phyloP scores from a whole-genome alignment of 1,284 basidiomycete species.

The Golubevia pallescens region DNA sequence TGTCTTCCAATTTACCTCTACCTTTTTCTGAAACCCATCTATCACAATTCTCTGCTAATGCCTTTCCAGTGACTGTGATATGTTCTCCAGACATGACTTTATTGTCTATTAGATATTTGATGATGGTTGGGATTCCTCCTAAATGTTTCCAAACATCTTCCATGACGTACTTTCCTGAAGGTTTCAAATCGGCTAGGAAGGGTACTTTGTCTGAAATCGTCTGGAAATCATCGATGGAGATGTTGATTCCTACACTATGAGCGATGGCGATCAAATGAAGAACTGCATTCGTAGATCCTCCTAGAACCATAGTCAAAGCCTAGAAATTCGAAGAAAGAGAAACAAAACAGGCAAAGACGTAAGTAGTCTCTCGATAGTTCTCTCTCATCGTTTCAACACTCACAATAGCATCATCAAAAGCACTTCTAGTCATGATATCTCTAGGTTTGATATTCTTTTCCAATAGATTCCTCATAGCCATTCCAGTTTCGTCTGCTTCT shows the following conservation, averaged over 20 bases:
- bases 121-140: slow-evolving; percentile 55
- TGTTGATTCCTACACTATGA: slow-evolving; percentile 49
- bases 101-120: slow-evolving; percentile 60
- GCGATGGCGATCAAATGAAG: slow-evolving; percentile 61
- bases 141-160: slow-evolving; percentile 57
- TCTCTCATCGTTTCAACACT: slow-evolving; percentile 1
- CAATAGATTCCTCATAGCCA: slow-evolving; percentile 53
- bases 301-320: slow-evolving; percentile 58
- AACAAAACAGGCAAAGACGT: not conserved
- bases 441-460: slow-evolving; percentile 59
- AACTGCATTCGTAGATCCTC: slow-evolving; percentile 58
- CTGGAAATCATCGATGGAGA: slow-evolving; percentile 62
- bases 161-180: slow-evolving; percentile 63
- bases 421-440: slow-evolving; percentile 56
- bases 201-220: slow-evolving; percentile 52
- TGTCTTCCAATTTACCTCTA: slow-evolving; percentile 44
- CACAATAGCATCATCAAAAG: slow-evolving; percentile 59
- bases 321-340: not conserved
- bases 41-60: slow-evolving; percentile 57
- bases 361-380: not conserved
- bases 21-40: slow-evolving; percentile 37
- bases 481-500: slow-evolving; percentile 50
- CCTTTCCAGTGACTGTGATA: slow-evolving; percentile 58
- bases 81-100: slow-evolving; percentile 60
- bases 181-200: slow-evolving; percentile 62